Percentiles rank a stretch among this genome's conserved stretches.
phyloP scores from a whole-genome alignment of 148 eudicot genomes.

The Chenopodium formosanum region DNA sequence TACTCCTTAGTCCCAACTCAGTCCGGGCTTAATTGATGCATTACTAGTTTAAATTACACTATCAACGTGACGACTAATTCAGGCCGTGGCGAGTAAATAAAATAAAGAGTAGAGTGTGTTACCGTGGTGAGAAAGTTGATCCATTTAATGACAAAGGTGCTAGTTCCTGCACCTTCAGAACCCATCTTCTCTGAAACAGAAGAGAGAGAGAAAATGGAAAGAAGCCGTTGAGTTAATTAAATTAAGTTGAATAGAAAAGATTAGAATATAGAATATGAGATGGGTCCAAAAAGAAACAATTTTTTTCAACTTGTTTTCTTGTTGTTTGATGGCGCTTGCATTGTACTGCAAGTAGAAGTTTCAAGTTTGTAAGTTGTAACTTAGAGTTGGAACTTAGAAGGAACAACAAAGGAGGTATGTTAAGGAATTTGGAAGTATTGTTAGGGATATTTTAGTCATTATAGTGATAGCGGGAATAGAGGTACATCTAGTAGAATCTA shows the following conservation, averaged over 20 bases:
- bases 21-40: too few species aligned
- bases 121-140: constrained; percentile 85
- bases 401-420: background rate
- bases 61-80: too few species aligned
- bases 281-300: background rate
- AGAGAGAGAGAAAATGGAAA: constrained; percentile 18
- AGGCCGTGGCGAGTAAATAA: background rate
- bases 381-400: background rate
- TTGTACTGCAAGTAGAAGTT: constrained; percentile 3
- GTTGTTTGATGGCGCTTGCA: constrained; percentile 8
- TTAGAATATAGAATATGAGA: background rate
- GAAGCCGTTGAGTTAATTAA: background rate
- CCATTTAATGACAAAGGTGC: constrained; percentile 87
- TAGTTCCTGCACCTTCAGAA: constrained; percentile 51
- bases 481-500: too few species aligned
- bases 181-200: constrained; percentile 36
- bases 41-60: too few species aligned
- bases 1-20: background rate
- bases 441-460: constrained; percentile 8
- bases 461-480: background rate
- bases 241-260: background rate
- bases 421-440: background rate
- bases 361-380: too few species aligned
- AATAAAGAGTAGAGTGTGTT: background rate
- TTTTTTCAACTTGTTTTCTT: background rate